These are phyloP conservation scores for Tetraselmis striata DNA, from an alignment of 139 green algal species.

Conservation along the genomic window DNA sequence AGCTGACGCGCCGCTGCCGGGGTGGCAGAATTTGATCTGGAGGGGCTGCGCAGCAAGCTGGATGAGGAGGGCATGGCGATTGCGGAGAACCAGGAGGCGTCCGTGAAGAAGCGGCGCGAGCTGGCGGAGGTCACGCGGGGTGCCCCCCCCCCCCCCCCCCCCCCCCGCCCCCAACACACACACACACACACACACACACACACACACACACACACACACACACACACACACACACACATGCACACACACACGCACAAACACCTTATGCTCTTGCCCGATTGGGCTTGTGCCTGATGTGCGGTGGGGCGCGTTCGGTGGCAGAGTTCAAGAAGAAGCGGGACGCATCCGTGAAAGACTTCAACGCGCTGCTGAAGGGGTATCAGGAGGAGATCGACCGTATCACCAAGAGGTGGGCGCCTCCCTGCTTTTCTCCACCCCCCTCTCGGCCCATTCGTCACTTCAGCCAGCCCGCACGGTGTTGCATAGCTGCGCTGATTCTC, in stretches of 20 bases:
- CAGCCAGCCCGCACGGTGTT: slow-evolving; percentile 12
- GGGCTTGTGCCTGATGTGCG: no score
- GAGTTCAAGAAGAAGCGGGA: slow-evolving; percentile 42
- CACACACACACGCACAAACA: no score
- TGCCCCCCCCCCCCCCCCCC: background rate
- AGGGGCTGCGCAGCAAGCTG: slow-evolving; percentile 56
- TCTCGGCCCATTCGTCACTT: no score
- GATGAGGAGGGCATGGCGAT: slow-evolving; percentile 78
- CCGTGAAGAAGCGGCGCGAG: slow-evolving; percentile 37
- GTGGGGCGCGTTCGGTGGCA: no score
- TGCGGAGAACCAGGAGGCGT: slow-evolving; percentile 73
- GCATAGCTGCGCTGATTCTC: background rate
- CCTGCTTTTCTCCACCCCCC: no score
- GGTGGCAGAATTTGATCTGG: slow-evolving; percentile 74
- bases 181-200: no score
- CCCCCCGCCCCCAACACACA: no score
- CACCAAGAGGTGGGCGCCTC: background rate
- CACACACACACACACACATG: no score
- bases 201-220: no score
- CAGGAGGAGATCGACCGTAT: slow-evolving; percentile 83
- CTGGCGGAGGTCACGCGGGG: slow-evolving; percentile 58
- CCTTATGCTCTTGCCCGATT: no score
- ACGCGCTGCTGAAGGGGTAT: slow-evolving; percentile 74
- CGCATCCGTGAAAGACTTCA: slow-evolving; percentile 42
- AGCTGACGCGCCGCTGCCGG: no score